phyloP scores from a whole-genome alignment of 345 rosid genomes.

The Geranium brycei region DNA sequence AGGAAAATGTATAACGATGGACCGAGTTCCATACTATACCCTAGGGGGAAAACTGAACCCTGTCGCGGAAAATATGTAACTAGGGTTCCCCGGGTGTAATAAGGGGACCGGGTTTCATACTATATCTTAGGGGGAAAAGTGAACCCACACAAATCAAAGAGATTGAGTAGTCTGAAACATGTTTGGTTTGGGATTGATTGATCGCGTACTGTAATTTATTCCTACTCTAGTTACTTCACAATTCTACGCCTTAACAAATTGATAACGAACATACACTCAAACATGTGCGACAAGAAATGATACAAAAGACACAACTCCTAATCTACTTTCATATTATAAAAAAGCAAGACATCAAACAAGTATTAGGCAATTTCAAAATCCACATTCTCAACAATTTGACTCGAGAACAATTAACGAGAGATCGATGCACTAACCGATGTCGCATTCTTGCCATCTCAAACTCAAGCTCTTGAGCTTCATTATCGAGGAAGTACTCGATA shows the following conservation, averaged over 20 bases:
- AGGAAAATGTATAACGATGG: too few species aligned
- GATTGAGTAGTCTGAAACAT: too few species aligned
- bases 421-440: slow-evolving; percentile 36
- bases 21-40: too few species aligned
- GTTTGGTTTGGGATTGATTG: background rate
- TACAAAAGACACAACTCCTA: slow-evolving; percentile 14
- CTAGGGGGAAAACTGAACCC: too few species aligned
- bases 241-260: background rate
- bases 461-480: slow-evolving; percentile 88
- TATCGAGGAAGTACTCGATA: slow-evolving; percentile 80
- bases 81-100: too few species aligned
- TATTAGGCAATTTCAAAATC: slow-evolving; percentile 5
- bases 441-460: slow-evolving; percentile 63
- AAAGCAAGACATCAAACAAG: slow-evolving; percentile 17
- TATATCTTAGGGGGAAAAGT: too few species aligned
- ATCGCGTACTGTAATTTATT: background rate
- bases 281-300: background rate
- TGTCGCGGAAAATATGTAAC: too few species aligned
- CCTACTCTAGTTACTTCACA: too few species aligned
- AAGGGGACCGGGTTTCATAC: too few species aligned
- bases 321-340: too few species aligned
- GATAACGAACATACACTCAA: background rate
- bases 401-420: background rate
- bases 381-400: background rate
- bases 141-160: too few species aligned